Conservation (phyloP, 2,329 filamentous ascomycete genomes). For the Pezicula rhizophila region DNA sequence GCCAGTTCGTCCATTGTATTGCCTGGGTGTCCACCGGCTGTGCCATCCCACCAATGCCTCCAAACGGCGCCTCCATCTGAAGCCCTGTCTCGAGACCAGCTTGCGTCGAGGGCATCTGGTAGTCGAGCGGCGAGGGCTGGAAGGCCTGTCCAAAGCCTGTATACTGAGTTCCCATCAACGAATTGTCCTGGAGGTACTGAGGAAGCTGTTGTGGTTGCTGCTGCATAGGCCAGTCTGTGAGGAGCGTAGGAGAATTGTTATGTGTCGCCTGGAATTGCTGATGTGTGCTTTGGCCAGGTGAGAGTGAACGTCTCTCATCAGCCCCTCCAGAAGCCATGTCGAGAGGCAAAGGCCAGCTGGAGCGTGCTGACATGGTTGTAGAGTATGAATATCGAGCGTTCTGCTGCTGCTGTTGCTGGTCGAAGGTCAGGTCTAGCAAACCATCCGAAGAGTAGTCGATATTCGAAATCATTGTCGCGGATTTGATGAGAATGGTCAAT, state of each 20-base stretch:
- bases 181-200: slow-evolving; percentile 27
- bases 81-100: slow-evolving; percentile 54
- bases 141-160: slow-evolving; percentile 23
- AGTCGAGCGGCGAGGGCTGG: slow-evolving; percentile 27
- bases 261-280: slow-evolving; percentile 36
- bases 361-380: slow-evolving; percentile 32
- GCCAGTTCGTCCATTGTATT: slow-evolving; percentile 67
- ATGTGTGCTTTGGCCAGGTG: slow-evolving; percentile 36
- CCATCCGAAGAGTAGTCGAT: slow-evolving; percentile 59
- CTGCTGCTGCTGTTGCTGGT: slow-evolving; percentile 35
- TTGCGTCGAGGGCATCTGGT: slow-evolving; percentile 47
- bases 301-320: slow-evolving; percentile 25
- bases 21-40: slow-evolving; percentile 52
- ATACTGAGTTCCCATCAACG: slow-evolving; percentile 27
- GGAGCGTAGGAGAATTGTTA: slow-evolving; percentile 39
- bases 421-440: slow-evolving; percentile 56
- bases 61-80: slow-evolving; percentile 57
- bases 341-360: slow-evolving; percentile 27
- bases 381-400: slow-evolving; percentile 47
- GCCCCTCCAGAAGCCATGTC: slow-evolving; percentile 25
- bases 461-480: slow-evolving; percentile 42
- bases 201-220: slow-evolving; percentile 27
- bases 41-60: slow-evolving; percentile 44
- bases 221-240: slow-evolving; percentile 56
- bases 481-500: slow-evolving; percentile 29